Evolutionary conservation across 805 yeast species (phyloP), one percentile per base, ranked within the genome.

Genomic region (Grigorovia yakushimaensis): DNA sequence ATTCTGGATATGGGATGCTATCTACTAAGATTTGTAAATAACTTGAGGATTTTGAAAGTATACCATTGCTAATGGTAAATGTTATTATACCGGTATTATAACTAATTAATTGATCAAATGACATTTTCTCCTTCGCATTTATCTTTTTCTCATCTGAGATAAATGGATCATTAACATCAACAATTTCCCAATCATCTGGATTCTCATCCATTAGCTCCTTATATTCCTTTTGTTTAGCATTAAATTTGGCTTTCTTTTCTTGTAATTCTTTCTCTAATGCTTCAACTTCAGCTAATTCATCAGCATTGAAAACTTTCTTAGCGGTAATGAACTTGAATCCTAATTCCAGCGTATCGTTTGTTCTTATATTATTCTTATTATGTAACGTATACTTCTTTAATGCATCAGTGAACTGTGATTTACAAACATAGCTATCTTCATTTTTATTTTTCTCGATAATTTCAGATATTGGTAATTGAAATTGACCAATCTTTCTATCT

Each of bases 121-220:
- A 62, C 52, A 79, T 59, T 41, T 69, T 64, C 54, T 73, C 73
- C 59, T 77, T 77, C 22, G 46, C 51, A 23, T 51, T 38, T 6
- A 64, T 51, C 21, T 59, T 61, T 2, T 52, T 51, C 4, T 62
- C 65, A 4, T 60, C 60, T 11, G 59, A 61, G 20, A 66, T 66
- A 48, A 69, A 71, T 17, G 65, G 70, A 33, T 74, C 78, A 17
- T 72, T 70, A 42, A 65, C 67, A 35, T 71, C 73, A 45, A 79
- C 73, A 77, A 86, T 77, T 64, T 84, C 88, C 58, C 77, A 84
- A 42, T 74, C 74, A 38, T 72, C 67, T 19, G 93, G 89, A 41
- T 73, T 59, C 50, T 76, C 75, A 51, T 78, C 70, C 68, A 69
- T 74, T 42, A 72, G 68, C 55, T 76, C 69, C 58, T 78, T 73